Percentiles rank a stretch among this genome's conserved stretches.
phyloP scores from a whole-genome alignment of 2,329 filamentous ascomycete genomes.

The Aspergillus ibericus region DNA sequence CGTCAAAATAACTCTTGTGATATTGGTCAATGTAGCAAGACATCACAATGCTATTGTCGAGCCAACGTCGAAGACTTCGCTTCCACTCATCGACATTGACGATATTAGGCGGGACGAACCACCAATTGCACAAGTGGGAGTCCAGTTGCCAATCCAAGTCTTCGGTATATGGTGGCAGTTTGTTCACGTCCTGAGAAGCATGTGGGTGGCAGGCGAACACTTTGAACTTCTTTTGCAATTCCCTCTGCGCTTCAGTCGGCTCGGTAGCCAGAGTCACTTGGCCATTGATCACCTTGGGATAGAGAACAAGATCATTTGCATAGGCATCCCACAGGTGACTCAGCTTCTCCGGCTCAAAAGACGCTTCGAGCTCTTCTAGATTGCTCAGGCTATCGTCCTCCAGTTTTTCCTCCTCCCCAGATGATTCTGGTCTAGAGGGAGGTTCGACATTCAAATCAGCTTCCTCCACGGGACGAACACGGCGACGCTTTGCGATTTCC shows the following conservation, averaged over 20 bases:
- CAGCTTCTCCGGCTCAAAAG: background rate
- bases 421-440: background rate
- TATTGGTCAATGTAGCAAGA: constrained; percentile 26
- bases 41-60: constrained; percentile 21
- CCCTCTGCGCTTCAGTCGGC: constrained; percentile 14
- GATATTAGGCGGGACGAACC: constrained; percentile 22
- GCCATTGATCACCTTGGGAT: constrained; percentile 17
- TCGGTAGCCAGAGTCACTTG: constrained; percentile 11
- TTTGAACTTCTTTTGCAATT: background rate
- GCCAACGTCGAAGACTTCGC: constrained; percentile 24
- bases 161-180: background rate
- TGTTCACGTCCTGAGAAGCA: background rate
- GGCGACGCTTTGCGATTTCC: constrained; percentile 13
- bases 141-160: constrained; percentile 12
- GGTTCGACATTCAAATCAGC: background rate
- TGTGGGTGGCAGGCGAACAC: background rate
- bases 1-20: constrained; percentile 34
- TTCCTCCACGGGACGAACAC: background rate
- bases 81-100: constrained; percentile 17
- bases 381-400: background rate
- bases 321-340: constrained; percentile 17
- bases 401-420: background rate
- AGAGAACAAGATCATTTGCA: constrained; percentile 11
- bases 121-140: constrained; percentile 24
- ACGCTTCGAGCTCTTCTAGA: background rate